These are phyloP conservation scores for Paecilomyces fulvus DNA, from an alignment of 2,329 filamentous ascomycete genomes.

Conservation along the genomic window DNA sequence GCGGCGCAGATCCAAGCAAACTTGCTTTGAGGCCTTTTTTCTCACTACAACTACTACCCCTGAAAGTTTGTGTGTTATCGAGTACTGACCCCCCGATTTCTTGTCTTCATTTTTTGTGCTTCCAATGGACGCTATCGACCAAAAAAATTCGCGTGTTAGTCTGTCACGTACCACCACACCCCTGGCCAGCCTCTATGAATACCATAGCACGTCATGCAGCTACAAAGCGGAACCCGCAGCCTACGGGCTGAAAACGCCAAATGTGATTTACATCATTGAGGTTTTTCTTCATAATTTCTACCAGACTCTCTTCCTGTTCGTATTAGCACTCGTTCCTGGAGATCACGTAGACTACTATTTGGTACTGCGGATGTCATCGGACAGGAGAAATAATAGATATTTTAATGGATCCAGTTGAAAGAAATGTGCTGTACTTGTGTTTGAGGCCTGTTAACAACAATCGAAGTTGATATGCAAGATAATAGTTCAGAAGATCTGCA, in stretches of 20 bases:
- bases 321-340: background rate
- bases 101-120: constrained; percentile 8
- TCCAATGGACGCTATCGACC: constrained; percentile 1
- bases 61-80: background rate
- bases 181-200: background rate
- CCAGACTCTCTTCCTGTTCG: background rate
- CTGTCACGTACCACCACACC: background rate
- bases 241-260: background rate
- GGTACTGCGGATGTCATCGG: background rate
- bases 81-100: constrained; percentile 8
- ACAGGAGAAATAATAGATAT: background rate
- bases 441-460: too few relatives aligned
- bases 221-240: background rate
- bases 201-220: background rate
- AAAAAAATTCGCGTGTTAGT: background rate
- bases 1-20: constrained; percentile 10
- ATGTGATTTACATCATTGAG: background rate
- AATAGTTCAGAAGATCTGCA: background rate
- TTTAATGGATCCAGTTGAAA: background rate
- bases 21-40: constrained; percentile 10
- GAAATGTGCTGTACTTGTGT: background rate
- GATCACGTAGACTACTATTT: background rate
- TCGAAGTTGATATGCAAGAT: too few relatives aligned
- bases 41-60: constrained; percentile 2
- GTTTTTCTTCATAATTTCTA: background rate